Conservation (phyloP, 495 filamentous ascomycete genomes). For the Aspergillus olivimuriae region DNA sequence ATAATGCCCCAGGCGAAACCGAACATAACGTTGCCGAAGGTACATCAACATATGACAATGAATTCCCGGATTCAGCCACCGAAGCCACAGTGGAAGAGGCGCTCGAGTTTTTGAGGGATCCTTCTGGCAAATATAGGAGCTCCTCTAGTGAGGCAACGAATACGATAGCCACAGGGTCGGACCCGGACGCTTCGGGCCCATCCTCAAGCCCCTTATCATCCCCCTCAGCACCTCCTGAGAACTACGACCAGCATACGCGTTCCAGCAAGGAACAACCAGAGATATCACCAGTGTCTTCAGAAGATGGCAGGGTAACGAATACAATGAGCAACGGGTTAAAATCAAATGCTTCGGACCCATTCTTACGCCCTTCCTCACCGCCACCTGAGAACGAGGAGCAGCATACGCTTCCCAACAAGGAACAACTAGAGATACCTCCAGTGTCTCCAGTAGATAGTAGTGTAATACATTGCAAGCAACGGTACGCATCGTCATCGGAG, state of each 20-base stretch:
- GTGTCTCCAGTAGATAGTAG: neutral
- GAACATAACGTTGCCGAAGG: neutral
- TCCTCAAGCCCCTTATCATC: neutral
- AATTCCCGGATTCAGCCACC: neutral
- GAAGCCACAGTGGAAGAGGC: neutral
- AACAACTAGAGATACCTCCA: neutral
- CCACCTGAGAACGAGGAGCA: neutral
- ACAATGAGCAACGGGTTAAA: too few species aligned
- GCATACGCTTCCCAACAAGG: neutral
- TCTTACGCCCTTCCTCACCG: too few species aligned
- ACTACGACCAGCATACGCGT: too few species aligned
- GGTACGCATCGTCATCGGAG: conserved; percentile 1
- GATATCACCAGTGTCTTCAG: too few species aligned
- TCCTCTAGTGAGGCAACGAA: neutral
- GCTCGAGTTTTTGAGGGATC: neutral
- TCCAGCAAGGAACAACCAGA: too few species aligned
- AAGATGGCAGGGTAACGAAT: too few species aligned
- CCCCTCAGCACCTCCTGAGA: too few species aligned
- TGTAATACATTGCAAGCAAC: neutral
- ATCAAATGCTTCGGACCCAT: too few species aligned
- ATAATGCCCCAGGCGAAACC: neutral
- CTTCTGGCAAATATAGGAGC: neutral
- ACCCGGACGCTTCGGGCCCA: neutral
- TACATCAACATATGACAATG: neutral
- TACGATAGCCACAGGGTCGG: neutral